Evolutionary conservation across 306 rosid species (phyloP).

Genomic region (Lathyrus aphaca): DNA sequence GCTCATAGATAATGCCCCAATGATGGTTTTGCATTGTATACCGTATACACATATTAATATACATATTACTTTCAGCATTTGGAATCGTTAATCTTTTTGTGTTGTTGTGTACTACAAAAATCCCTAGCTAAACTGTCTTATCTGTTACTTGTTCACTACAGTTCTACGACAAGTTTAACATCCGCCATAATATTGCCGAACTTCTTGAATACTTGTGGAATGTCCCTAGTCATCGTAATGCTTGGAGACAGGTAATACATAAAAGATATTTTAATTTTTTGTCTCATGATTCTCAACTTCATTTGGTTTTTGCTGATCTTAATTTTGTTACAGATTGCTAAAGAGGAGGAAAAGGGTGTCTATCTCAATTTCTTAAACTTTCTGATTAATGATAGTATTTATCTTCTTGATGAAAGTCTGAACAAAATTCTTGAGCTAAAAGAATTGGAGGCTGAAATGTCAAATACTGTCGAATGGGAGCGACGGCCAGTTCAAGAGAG

Average conservation of each 20-base stretch:
- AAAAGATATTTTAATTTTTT: neutral
- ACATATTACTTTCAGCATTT: slow-evolving; percentile 14
- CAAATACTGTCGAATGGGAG: slow-evolving; percentile 93
- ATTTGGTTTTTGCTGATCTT: slow-evolving; percentile 33
- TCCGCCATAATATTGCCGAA: slow-evolving; percentile 97
- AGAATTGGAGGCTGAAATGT: slow-evolving; percentile 98
- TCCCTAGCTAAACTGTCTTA: slow-evolving; percentile 39
- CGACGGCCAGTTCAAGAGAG: slow-evolving; percentile 87
- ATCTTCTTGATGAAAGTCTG: slow-evolving; percentile 95
- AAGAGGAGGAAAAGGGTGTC: slow-evolving; percentile 98
- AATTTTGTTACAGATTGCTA: slow-evolving; percentile 80
- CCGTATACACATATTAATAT: neutral
- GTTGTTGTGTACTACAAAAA: slow-evolving; percentile 23
- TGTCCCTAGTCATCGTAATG: slow-evolving; percentile 97
- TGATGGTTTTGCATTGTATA: slow-evolving; percentile 11
- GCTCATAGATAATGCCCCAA: neutral
- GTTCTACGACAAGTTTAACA: slow-evolving; percentile 98
- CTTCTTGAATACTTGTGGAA: slow-evolving; percentile 99
- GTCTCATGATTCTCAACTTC: slow-evolving; percentile 1
- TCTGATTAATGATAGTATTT: slow-evolving; percentile 93
- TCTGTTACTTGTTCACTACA: slow-evolving; percentile 53
- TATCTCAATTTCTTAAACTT: slow-evolving; percentile 96
- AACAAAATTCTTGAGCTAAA: slow-evolving; percentile 97
- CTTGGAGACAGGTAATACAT: slow-evolving; percentile 87
- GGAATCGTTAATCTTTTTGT: slow-evolving; percentile 31